Evolutionary conservation across 176 grass and related monocot species (phyloP), one percentile per base, ranked within the genome.

Genomic region (Aegilops tauschii): DNA sequence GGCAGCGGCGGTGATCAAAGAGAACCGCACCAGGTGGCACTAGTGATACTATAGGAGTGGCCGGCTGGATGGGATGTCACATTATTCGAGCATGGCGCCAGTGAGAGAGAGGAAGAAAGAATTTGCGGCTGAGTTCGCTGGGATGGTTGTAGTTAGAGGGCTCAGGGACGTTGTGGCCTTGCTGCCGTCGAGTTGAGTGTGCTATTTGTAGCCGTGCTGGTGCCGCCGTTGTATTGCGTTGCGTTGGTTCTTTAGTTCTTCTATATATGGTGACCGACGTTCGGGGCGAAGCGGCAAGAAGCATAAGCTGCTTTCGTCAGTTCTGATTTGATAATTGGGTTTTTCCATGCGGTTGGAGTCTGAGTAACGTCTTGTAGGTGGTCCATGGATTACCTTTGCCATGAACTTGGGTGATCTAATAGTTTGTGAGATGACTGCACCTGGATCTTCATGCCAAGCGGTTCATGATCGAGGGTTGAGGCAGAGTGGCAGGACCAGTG

Each of bases 181-280:
- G 21, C 65, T 18, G 44, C 44, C 44, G 34, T 27, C 17, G 66
- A 68, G 34, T 20, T 28, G 66, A 74, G 65, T 25, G 74, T 35
- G 42, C 25, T 82, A 72, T 59, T 36, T 35, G 83, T 36, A 65
- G 72, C 79, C 31, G 65, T 74, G 59, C 73, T 62, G 59, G 65
- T 74, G 59, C 73, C 45, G 59, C 73, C 30, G 50, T 64, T 50
- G 58, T 71, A 20, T 39, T 56, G 80, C 45, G 61, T 77, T 54
- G 16, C 13, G 28, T 82, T 82, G 45, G 80, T 71, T 82, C 80
- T 82, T 42, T 42, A 42, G 40, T 42, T 42, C 40, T 42, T 42
- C 40, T 42, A 42, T 10, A 40, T 44, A 44, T 44, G 42, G 0
- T 12, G 42, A 44, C 42, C 12, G 10, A 44, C 42, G 42, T 12